Evolutionary conservation across 495 filamentous ascomycete species (phyloP).

Genomic region (Penicillium bovifimosum): DNA sequence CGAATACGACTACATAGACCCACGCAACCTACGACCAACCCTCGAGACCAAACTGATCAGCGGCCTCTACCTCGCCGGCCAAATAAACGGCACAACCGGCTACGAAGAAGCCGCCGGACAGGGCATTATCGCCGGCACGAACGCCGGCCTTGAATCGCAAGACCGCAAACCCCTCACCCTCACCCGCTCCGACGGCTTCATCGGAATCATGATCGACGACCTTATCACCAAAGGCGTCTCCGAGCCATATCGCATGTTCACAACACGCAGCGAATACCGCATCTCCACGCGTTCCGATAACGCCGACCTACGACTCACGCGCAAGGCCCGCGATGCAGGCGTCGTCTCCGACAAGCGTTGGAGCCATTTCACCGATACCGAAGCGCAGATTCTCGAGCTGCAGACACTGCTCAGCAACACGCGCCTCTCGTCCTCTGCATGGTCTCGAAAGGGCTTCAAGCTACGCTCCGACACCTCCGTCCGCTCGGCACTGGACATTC

Average conservation of each 20-base stretch:
- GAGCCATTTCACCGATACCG: constrained; percentile 58
- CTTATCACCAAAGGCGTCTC: constrained; percentile 95
- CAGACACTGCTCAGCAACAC: constrained; percentile 51
- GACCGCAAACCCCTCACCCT: constrained; percentile 59
- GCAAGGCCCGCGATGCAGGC: constrained; percentile 67
- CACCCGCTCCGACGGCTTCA: constrained; percentile 84
- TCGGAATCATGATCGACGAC: constrained; percentile 98
- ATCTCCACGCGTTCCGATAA: constrained; percentile 90
- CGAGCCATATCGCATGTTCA: constrained; percentile 99
- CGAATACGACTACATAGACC: constrained; percentile 98
- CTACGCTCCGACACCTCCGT: constrained; percentile 53
- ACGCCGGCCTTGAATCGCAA: constrained; percentile 77
- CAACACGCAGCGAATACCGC: constrained; percentile 89
- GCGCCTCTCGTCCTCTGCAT: constrained; percentile 50
- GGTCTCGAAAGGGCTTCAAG: constrained; percentile 64
- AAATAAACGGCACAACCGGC: constrained; percentile 97
- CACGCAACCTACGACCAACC: constrained; percentile 75
- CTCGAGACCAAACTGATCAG: constrained; percentile 90
- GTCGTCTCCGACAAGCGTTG: constrained; percentile 77
- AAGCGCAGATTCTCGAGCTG: constrained; percentile 59
- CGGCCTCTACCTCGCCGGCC: constrained; percentile 88
- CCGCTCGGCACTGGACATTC: constrained; percentile 69
- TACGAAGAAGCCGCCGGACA: constrained; percentile 97
- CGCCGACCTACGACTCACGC: constrained; percentile 82
- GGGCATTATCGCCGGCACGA: constrained; percentile 87